Evolutionary conservation across 306 rosid genomes (phyloP).

Genomic region (Dryas octopetala): DNA sequence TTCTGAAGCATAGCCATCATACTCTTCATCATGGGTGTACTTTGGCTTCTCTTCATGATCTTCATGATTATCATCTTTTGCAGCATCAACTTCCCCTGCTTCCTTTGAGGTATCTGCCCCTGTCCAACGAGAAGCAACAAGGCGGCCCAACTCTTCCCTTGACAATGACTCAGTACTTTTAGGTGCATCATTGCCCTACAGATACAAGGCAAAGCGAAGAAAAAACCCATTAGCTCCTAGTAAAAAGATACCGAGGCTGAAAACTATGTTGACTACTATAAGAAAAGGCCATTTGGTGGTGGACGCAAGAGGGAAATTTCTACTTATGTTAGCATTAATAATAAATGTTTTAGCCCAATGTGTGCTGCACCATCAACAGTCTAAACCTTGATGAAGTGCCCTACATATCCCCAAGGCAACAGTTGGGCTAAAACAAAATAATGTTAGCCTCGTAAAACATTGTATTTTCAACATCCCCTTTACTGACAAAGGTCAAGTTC

Average conservation of each 20-base stretch:
- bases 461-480: background rate
- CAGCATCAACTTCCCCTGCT: constrained; percentile 42
- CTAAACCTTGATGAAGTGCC: background rate
- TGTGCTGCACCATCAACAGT: background rate
- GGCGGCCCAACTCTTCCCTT: constrained; percentile 93
- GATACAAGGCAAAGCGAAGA: constrained; percentile 27
- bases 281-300: background rate
- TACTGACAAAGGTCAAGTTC: background rate
- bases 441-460: background rate
- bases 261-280: background rate
- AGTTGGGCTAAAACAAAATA: background rate
- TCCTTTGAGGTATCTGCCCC: constrained; percentile 61
- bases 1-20: constrained; percentile 81
- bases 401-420: background rate
- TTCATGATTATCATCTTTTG: constrained; percentile 41
- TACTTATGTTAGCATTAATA: background rate
- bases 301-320: background rate
- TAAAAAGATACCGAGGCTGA: constrained; percentile 20
- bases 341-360: background rate
- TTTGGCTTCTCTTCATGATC: constrained; percentile 38
- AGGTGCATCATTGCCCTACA: constrained; percentile 53
- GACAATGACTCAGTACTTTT: constrained; percentile 75
- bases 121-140: constrained; percentile 99
- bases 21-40: constrained; percentile 49
- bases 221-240: constrained; percentile 20